phyloP scores from a whole-genome alignment of 805 yeast species.

The Metschnikowia gelsemii region DNA sequence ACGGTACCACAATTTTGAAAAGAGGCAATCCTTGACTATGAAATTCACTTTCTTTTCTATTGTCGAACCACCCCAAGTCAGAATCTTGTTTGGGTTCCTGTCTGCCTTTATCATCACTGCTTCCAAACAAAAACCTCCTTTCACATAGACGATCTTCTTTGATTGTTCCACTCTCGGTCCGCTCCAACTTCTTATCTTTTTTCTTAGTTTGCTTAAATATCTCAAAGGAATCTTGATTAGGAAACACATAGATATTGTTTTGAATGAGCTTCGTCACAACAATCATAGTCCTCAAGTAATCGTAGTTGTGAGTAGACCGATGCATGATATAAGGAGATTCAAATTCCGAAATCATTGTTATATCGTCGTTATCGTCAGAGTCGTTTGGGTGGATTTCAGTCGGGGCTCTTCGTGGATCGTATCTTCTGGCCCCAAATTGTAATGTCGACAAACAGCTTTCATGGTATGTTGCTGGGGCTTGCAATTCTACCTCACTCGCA shows the following conservation, averaged over 20 bases:
- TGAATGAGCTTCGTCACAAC: constrained; percentile 34
- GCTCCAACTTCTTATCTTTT: constrained; percentile 22
- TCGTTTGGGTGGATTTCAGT: too few species aligned
- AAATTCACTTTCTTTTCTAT: neutral
- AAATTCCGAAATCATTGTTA: constrained; percentile 2
- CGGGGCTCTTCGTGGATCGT: too few species aligned
- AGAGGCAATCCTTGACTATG: constrained; percentile 29
- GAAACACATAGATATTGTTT: constrained; percentile 29
- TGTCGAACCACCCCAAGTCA: too few species aligned
- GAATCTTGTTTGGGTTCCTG: too few species aligned
- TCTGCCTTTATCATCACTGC: neutral
- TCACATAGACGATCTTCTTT: constrained; percentile 13
- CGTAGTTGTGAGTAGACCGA: constrained; percentile 22
- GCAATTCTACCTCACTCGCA: constrained; percentile 23
- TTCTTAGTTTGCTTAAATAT: constrained; percentile 28
- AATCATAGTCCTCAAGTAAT: constrained; percentile 29
- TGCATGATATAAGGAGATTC: constrained; percentile 19
- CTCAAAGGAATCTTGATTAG: constrained; percentile 28
- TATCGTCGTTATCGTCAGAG: constrained; percentile 5
- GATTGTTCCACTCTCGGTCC: constrained; percentile 9
- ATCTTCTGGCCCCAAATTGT: too few species aligned
- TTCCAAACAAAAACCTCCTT: neutral
- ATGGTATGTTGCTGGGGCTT: constrained; percentile 33
- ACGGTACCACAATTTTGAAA: constrained; percentile 36
- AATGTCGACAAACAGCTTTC: constrained; percentile 29